phyloP scores from a whole-genome alignment of 2,329 filamentous ascomycete genomes.

The Sporothrix schenckii region DNA sequence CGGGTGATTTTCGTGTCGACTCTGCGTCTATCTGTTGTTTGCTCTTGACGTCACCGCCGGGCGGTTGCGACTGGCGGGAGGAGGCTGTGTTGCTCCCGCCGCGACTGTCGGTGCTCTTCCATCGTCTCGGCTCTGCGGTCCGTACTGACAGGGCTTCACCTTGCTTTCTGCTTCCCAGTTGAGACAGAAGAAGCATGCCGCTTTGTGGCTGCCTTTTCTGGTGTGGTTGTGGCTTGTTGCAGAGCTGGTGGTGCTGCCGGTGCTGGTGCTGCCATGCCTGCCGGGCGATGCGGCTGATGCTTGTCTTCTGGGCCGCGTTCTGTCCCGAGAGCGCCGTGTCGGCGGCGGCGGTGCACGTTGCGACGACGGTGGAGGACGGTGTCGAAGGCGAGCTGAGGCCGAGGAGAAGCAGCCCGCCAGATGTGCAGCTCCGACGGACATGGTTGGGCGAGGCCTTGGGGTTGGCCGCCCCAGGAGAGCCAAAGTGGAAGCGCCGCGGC shows the following conservation, averaged over 20 bases:
- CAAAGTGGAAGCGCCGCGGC: neutral
- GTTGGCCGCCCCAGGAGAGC: neutral
- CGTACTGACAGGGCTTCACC: conserved; percentile 24
- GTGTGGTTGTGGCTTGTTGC: neutral
- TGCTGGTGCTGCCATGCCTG: conserved; percentile 40
- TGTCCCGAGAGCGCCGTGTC: conserved; percentile 43
- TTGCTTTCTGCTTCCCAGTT: neutral
- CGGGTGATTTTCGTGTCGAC: neutral
- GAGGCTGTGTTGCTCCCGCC: conserved; percentile 32
- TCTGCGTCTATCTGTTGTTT: neutral
- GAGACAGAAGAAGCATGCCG: neutral
- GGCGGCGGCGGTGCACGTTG: conserved; percentile 47
- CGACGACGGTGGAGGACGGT: conserved; percentile 46
- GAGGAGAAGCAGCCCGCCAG: conserved; percentile 57
- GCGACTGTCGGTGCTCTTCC: conserved; percentile 41
- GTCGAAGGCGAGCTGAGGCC: conserved; percentile 49
- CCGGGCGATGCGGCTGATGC: conserved; percentile 44
- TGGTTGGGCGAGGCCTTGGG: conserved; percentile 45
- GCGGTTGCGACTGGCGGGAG: neutral
- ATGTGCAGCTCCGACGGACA: conserved; percentile 56
- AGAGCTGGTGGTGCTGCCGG: conserved; percentile 40
- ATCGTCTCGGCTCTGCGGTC: conserved; percentile 38
- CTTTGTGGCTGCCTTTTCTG: neutral
- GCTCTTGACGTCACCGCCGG: neutral
- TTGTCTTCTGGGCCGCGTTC: conserved; percentile 39